A percentile compares a stretch with the other conserved stretches of the same genome.
phyloP scores from a whole-genome alignment of 1,139 yeast species.

The Meyerozyma guilliermondii region DNA sequence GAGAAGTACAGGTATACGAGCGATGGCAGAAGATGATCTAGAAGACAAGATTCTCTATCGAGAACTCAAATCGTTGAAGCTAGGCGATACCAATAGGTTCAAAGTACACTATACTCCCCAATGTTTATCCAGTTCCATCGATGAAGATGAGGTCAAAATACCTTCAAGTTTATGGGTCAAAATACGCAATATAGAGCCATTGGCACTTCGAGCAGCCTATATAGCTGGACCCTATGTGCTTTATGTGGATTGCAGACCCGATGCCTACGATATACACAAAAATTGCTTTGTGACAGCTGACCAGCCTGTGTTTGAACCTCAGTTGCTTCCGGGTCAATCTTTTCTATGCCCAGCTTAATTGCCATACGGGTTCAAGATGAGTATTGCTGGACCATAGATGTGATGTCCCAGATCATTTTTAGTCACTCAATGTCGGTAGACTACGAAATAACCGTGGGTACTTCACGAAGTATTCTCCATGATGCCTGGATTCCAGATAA shows the following conservation, averaged over 20 bases:
- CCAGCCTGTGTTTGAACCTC: slow-evolving; percentile 45
- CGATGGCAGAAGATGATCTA: background rate
- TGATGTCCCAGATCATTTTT: slow-evolving; percentile 80
- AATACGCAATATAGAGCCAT: slow-evolving; percentile 67
- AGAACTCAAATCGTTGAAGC: slow-evolving; percentile 27
- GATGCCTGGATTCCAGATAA: slow-evolving; percentile 26
- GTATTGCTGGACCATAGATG: slow-evolving; percentile 79
- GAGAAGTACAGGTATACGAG: background rate
- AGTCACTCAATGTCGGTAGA: slow-evolving; percentile 63
- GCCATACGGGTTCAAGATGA: slow-evolving; percentile 26
- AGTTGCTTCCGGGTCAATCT: slow-evolving; percentile 59
- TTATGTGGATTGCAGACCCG: slow-evolving; percentile 74
- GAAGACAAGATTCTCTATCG: slow-evolving; percentile 23
- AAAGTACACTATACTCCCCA: slow-evolving; percentile 29
- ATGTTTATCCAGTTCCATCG: slow-evolving; percentile 6
- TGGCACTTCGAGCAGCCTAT: slow-evolving; percentile 82
- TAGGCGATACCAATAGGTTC: slow-evolving; percentile 36
- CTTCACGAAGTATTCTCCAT: slow-evolving; percentile 41
- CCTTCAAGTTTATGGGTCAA: slow-evolving; percentile 50
- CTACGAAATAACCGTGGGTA: slow-evolving; percentile 64
- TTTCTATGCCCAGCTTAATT: slow-evolving; percentile 44
- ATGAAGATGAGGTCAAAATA: slow-evolving; percentile 10
- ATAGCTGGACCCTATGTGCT: slow-evolving; percentile 87
- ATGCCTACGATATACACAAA: slow-evolving; percentile 53
- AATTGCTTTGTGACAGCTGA: slow-evolving; percentile 61